These are phyloP conservation scores for Stylonectria norvegica DNA, from an alignment of 2,329 filamentous ascomycete species.

Conservation along the genomic window DNA sequence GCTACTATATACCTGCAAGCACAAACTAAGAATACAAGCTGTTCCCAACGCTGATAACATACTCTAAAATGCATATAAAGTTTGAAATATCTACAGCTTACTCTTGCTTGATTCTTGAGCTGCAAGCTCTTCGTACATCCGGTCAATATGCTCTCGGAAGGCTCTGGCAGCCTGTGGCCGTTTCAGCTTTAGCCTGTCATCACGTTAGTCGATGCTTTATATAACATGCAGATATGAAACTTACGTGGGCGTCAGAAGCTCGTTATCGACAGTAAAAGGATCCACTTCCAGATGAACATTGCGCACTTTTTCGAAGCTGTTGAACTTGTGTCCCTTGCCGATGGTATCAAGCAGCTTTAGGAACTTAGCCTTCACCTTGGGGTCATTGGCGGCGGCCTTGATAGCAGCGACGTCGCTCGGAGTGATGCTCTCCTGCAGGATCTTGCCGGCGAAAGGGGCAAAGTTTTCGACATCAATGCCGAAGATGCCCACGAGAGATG, in stretches of 20 bases:
- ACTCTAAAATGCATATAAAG: background rate
- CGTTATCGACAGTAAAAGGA: constrained; percentile 90
- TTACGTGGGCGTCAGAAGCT: constrained; percentile 84
- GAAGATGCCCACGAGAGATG: constrained; percentile 79
- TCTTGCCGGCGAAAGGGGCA: constrained; percentile 72
- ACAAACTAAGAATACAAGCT: constrained; percentile 1
- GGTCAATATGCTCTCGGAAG: constrained; percentile 51
- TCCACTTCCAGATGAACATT: constrained; percentile 75
- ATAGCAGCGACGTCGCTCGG: constrained; percentile 65
- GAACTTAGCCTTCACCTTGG: constrained; percentile 70
- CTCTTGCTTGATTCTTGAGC: constrained; percentile 12
- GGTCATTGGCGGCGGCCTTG: constrained; percentile 62
- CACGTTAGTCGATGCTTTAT: constrained; percentile 9
- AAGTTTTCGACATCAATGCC: constrained; percentile 84
- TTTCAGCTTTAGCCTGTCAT: constrained; percentile 55
- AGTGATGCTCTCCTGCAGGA: constrained; percentile 65
- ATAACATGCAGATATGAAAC: constrained; percentile 33
- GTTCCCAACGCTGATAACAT: constrained; percentile 1
- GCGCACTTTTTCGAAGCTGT: constrained; percentile 81
- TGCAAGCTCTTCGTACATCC: constrained; percentile 53
- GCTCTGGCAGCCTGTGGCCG: constrained; percentile 53
- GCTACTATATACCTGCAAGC: constrained; percentile 1
- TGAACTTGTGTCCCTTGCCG: constrained; percentile 81
- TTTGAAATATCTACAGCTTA: constrained; percentile 23
- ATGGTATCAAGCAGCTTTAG: constrained; percentile 75